A percentile compares a stretch with the other conserved stretches of the same genome.
These are phyloP conservation scores for Aaosphaeria arxii DNA, from an alignment of 2,329 filamentous ascomycete genomes.

Conservation along the genomic window DNA sequence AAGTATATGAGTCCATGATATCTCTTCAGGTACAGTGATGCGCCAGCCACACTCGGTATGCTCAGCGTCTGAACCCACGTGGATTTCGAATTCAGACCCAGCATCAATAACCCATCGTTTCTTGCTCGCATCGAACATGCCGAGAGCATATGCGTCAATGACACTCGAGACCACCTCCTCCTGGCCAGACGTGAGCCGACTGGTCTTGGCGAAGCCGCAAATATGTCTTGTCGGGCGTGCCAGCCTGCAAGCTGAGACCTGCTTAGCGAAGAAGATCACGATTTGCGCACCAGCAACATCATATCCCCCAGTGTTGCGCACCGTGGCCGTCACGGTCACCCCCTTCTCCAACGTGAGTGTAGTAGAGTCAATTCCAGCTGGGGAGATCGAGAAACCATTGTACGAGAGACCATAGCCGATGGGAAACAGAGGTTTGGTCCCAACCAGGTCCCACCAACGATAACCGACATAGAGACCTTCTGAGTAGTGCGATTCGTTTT, in stretches of 20 bases:
- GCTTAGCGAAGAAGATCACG: neutral
- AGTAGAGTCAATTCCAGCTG: neutral
- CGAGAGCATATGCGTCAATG: neutral
- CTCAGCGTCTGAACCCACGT: neutral
- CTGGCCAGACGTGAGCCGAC: neutral
- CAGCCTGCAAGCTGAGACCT: neutral
- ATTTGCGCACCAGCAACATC: neutral
- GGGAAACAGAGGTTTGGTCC: constrained; percentile 49
- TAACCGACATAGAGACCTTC: constrained; percentile 57
- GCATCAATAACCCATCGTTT: neutral
- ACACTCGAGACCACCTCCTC: neutral
- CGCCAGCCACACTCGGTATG: neutral
- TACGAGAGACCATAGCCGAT: constrained; percentile 41
- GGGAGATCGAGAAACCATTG: constrained; percentile 27
- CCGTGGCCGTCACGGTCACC: neutral
- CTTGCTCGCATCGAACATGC: neutral
- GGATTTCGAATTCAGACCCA: neutral
- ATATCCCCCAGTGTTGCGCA: neutral
- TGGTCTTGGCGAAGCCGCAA: neutral
- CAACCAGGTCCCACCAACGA: constrained; percentile 53
- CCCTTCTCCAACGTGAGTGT: neutral
- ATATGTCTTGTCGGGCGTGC: neutral
- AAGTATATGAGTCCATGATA: neutral
- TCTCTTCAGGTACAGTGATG: neutral
- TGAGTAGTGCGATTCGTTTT: constrained; percentile 38